phyloP scores from a whole-genome alignment of 1,284 basidiomycete species.

The Puccinia polysora region DNA sequence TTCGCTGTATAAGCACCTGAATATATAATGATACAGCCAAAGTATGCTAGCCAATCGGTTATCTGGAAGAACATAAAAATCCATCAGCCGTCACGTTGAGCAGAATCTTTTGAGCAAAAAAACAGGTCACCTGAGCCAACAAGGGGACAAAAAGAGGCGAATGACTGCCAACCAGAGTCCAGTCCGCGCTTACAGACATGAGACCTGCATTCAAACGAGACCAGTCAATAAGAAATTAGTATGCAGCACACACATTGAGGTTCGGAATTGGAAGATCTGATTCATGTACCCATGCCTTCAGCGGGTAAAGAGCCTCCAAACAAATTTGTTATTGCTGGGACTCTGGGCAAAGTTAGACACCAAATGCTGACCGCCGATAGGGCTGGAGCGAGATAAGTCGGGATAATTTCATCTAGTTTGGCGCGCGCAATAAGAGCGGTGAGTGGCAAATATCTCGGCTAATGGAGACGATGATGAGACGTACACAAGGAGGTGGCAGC shows the following conservation, averaged over 20 bases:
- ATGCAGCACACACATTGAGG: not conserved
- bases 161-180: constrained; percentile 35
- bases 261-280: not conserved
- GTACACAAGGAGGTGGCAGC: constrained; percentile 16
- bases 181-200: constrained; percentile 25
- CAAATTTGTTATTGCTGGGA: constrained; percentile 25
- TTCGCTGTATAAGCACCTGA: constrained; percentile 20
- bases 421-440: too few species aligned
- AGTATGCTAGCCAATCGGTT: constrained; percentile 8
- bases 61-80: not conserved
- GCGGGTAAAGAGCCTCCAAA: constrained; percentile 28
- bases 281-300: constrained; percentile 25
- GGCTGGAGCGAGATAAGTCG: constrained; percentile 36
- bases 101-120: not conserved
- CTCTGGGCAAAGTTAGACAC: constrained; percentile 30
- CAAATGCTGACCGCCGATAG: constrained; percentile 26
- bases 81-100: too few species aligned
- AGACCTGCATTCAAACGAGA: constrained; percentile 6
- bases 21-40: constrained; percentile 13
- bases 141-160: constrained; percentile 27
- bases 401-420: constrained; percentile 42
- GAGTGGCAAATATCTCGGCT: too few species aligned
- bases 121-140: constrained; percentile 13
- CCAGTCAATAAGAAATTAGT: not conserved
- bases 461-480: not conserved